A percentile compares a stretch with the other conserved stretches of the same genome.
These are phyloP conservation scores for Pythium scleroteichum DNA, from an alignment of 352 stramenopile species.

Conservation along the genomic window DNA sequence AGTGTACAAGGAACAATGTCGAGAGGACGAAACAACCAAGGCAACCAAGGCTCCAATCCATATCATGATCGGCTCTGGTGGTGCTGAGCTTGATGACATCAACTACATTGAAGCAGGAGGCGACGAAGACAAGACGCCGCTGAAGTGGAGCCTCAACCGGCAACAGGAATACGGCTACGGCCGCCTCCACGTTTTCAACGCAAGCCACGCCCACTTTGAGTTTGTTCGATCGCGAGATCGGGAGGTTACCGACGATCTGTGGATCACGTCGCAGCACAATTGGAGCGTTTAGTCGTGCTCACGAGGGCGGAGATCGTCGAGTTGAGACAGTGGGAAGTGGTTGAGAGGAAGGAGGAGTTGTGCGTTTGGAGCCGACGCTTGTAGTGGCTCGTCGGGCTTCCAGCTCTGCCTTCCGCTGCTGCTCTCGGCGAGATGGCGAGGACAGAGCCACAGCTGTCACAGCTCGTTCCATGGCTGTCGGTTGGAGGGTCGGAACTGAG, in stretches of 20 bases:
- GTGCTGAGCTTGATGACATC: constrained; percentile 40
- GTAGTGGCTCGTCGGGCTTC: constrained; percentile 21
- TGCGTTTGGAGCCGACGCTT: constrained; percentile 18
- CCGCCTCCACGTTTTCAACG: constrained; percentile 42
- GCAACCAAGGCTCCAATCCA: constrained; percentile 30
- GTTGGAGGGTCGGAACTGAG: constrained; percentile 56
- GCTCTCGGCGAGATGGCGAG: constrained; percentile 20
- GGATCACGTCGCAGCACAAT: constrained; percentile 40
- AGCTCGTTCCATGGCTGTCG: constrained; percentile 59
- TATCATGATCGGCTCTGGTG: constrained; percentile 49
- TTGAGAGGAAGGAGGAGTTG: not conserved
- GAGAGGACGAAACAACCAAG: constrained; percentile 13
- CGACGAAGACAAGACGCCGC: not conserved
- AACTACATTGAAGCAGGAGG: constrained; percentile 16
- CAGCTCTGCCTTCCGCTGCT: constrained; percentile 2
- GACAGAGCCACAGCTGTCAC: constrained; percentile 12
- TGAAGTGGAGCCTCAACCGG: constrained; percentile 28
- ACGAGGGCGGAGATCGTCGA: not conserved
- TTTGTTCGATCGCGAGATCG: constrained; percentile 36
- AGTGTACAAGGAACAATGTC: constrained; percentile 29
- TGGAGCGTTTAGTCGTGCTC: constrained; percentile 23
- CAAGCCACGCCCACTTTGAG: constrained; percentile 40
- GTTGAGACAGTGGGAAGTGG: constrained; percentile 14
- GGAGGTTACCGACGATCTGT: constrained; percentile 33
- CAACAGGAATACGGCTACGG: constrained; percentile 43